These are phyloP conservation scores for Venturia nashicola DNA, from an alignment of 2,329 filamentous ascomycete species.

Conservation along the genomic window DNA sequence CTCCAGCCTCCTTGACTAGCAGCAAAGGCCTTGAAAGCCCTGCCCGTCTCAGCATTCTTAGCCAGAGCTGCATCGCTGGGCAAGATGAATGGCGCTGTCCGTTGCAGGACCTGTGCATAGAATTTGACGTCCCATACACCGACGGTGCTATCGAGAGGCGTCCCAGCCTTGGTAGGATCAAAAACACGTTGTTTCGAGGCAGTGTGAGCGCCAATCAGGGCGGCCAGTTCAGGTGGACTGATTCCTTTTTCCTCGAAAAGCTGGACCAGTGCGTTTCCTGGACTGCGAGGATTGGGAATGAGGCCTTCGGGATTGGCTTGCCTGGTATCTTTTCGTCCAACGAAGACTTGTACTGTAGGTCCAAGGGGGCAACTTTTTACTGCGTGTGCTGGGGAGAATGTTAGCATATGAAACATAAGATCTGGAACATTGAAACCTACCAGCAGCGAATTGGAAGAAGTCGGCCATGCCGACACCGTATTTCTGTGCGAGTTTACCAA, in stretches of 20 bases:
- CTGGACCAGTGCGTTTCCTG: constrained; percentile 31
- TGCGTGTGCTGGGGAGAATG: constrained; percentile 25
- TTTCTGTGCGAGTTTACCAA: constrained; percentile 26
- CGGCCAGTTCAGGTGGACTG: constrained; percentile 36
- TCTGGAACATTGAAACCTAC: constrained; percentile 11
- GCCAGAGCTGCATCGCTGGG: constrained; percentile 20
- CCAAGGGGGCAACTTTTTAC: constrained; percentile 39
- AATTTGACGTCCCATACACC: constrained; percentile 14
- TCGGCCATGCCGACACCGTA: constrained; percentile 40
- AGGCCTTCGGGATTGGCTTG: constrained; percentile 7
- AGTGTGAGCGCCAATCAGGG: constrained; percentile 43
- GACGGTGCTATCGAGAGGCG: constrained; percentile 10
- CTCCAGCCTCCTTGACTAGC: constrained; percentile 23
- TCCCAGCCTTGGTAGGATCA: constrained; percentile 20
- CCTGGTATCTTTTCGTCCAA: constrained; percentile 9
- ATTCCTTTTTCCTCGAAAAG: constrained; percentile 42
- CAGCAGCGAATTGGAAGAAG: constrained; percentile 38
- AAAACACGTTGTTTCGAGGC: constrained; percentile 36
- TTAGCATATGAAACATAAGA: neutral
- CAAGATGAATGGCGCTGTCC: constrained; percentile 17
- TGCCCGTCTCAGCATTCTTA: constrained; percentile 15
- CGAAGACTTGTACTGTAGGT: constrained; percentile 36
- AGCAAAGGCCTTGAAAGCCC: constrained; percentile 23
- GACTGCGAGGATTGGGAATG: constrained; percentile 23
- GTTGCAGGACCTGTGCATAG: constrained; percentile 17